These are phyloP conservation scores for Cytidiella melzeri DNA, from an alignment of 768 basidiomycete species.

Conservation along the genomic window DNA sequence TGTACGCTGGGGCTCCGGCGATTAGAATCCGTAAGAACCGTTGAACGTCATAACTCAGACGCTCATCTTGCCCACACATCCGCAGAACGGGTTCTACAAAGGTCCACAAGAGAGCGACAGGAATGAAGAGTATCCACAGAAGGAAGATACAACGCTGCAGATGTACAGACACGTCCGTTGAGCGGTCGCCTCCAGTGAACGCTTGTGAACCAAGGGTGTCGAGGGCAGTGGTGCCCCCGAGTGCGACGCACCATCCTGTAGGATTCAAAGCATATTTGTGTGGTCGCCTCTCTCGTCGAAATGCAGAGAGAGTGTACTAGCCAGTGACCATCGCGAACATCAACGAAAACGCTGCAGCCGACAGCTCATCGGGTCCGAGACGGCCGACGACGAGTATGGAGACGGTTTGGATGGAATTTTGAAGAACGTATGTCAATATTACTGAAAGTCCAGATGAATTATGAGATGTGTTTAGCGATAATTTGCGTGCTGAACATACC, in stretches of 20 bases:
- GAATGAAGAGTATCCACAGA: slow-evolving; percentile 59
- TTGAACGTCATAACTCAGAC: slow-evolving; percentile 56
- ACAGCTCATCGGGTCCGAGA: slow-evolving; percentile 63
- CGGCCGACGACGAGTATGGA: slow-evolving; percentile 60
- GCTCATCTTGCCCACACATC: slow-evolving; percentile 52
- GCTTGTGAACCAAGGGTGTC: slow-evolving; percentile 77
- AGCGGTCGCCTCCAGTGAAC: slow-evolving; percentile 55
- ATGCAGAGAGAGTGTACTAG: slow-evolving; percentile 36
- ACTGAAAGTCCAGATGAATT: slow-evolving; percentile 30
- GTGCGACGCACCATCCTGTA: slow-evolving; percentile 69
- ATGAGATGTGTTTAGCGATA: not conserved
- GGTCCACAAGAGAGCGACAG: slow-evolving; percentile 57
- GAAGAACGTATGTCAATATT: slow-evolving; percentile 63
- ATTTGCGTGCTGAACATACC: slow-evolving; percentile 37
- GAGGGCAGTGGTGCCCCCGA: slow-evolving; percentile 73
- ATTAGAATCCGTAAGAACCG: slow-evolving; percentile 58
- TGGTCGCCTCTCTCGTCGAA: slow-evolving; percentile 28
- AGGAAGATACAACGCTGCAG: slow-evolving; percentile 64
- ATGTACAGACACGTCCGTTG: slow-evolving; percentile 65
- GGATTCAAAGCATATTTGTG: no score
- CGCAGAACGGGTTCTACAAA: slow-evolving; percentile 59
- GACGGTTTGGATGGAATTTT: slow-evolving; percentile 67
- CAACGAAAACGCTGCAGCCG: slow-evolving; percentile 64
- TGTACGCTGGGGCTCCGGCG: slow-evolving; percentile 63
- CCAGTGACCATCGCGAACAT: slow-evolving; percentile 80